Evolutionary conservation across 495 filamentous ascomycete species (phyloP).

Genomic region (Cudoniella acicularis): DNA sequence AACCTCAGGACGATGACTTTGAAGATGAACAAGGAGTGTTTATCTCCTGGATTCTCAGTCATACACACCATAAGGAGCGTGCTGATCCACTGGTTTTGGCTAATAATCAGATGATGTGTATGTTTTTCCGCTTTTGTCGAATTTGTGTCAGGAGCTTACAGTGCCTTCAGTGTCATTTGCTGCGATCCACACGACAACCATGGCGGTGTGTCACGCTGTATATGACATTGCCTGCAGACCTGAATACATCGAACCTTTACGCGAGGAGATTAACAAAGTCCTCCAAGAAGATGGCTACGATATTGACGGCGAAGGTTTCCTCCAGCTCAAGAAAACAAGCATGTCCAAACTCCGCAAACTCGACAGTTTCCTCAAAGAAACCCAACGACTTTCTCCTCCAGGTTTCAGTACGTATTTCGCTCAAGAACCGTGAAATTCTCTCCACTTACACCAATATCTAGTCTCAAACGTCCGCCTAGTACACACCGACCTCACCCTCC

Average conservation of each 20-base stretch:
- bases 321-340: slow-evolving; percentile 28
- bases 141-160: too few relatives aligned
- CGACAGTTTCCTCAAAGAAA: slow-evolving; percentile 50
- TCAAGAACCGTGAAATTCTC: not conserved
- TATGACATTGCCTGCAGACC: slow-evolving; percentile 8
- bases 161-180: slow-evolving; percentile 20
- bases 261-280: slow-evolving; percentile 19
- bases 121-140: not conserved
- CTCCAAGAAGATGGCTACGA: slow-evolving; percentile 23
- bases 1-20: not conserved
- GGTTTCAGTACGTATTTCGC: slow-evolving; percentile 4
- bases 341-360: slow-evolving; percentile 42
- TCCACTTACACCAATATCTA: not conserved
- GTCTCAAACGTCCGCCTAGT: not conserved
- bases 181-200: slow-evolving; percentile 34
- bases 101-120: slow-evolving; percentile 15
- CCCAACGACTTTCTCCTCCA: slow-evolving; percentile 27
- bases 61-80: not conserved
- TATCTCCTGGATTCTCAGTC: slow-evolving; percentile 10
- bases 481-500: not conserved
- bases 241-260: slow-evolving; percentile 13
- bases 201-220: slow-evolving; percentile 21
- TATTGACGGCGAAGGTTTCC: slow-evolving; percentile 22
- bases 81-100: slow-evolving; percentile 1
- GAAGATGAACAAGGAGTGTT: slow-evolving; percentile 11